phyloP scores from a whole-genome alignment of 2,329 filamentous ascomycete species.

The Cladophialophora chaetospira region DNA sequence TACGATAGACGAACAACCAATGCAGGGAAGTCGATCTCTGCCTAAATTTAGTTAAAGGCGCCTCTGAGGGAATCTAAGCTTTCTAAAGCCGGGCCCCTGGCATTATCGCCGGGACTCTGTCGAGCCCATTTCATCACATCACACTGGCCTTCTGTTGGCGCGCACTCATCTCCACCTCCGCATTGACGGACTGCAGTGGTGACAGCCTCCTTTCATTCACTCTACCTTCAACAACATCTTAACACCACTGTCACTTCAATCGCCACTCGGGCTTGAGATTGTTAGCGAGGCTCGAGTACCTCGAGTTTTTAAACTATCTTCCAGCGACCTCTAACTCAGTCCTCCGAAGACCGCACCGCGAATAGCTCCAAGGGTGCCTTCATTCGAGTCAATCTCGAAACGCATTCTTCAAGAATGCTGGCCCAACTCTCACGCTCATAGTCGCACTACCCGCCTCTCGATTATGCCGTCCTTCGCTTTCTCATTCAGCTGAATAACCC shows the following conservation, averaged over 20 bases:
- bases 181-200: neutral
- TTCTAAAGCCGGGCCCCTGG: slow-evolving; percentile 5
- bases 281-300: slow-evolving; percentile 15
- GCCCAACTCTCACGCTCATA: neutral
- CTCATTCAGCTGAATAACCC: slow-evolving; percentile 18
- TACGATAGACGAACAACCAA: neutral
- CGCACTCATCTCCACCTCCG: slow-evolving; percentile 6
- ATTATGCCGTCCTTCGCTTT: slow-evolving; percentile 17
- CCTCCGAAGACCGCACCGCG: neutral
- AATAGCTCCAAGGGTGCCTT: neutral
- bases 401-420: slow-evolving; percentile 11
- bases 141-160: neutral
- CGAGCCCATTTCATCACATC: neutral
- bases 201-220: slow-evolving; percentile 9
- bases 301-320: slow-evolving; percentile 25
- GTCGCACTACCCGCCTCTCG: neutral
- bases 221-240: neutral
- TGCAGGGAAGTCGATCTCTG: neutral
- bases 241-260: too few species aligned
- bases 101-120: slow-evolving; percentile 5
- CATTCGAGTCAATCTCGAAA: neutral
- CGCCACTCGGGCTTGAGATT: neutral
- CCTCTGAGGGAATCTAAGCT: neutral
- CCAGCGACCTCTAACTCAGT: neutral
- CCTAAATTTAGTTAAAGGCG: neutral